phyloP scores from a whole-genome alignment of 768 basidiomycete genomes.

The Clathrus columnatus region DNA sequence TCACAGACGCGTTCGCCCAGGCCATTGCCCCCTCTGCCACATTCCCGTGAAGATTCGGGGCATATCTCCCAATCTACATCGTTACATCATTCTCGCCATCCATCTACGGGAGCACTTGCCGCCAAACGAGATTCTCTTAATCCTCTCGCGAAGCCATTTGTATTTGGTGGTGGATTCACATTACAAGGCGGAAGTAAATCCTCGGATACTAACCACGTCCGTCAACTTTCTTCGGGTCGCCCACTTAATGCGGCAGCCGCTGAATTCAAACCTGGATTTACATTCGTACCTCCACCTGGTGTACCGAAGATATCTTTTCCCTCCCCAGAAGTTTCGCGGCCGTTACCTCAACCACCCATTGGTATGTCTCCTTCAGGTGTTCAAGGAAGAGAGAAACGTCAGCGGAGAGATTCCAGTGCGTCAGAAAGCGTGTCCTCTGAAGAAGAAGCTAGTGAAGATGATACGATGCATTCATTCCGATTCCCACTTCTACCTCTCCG shows the following conservation, averaged over 20 bases:
- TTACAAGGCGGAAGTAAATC: constrained; percentile 14
- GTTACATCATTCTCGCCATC: constrained; percentile 14
- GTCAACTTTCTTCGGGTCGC: constrained; percentile 44
- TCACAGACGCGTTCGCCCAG: constrained; percentile 21
- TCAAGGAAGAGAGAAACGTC: constrained; percentile 79
- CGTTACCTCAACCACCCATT: constrained; percentile 32
- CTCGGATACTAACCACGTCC: constrained; percentile 26
- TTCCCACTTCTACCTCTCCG: constrained; percentile 40
- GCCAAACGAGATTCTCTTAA: constrained; percentile 39
- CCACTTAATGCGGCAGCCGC: constrained; percentile 72
- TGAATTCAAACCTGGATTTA: constrained; percentile 80
- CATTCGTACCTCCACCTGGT: constrained; percentile 63
- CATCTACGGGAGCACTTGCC: constrained; percentile 15
- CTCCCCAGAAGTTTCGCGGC: constrained; percentile 23
- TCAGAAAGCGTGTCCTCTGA: constrained; percentile 14
- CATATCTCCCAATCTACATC: constrained; percentile 36
- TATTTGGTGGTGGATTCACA: constrained; percentile 44
- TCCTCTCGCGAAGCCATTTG: constrained; percentile 77
- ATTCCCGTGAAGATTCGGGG: constrained; percentile 56
- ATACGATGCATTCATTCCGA: constrained; percentile 59
- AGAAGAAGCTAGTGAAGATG: constrained; percentile 37
- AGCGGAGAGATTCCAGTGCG: constrained; percentile 42
- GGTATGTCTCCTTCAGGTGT: constrained; percentile 24
- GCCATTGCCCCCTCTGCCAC: constrained; percentile 51
- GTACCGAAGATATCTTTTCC: constrained; percentile 49